Conservation (phyloP, 495 filamentous ascomycete genomes). For the Beverwykella pulmonaria region DNA sequence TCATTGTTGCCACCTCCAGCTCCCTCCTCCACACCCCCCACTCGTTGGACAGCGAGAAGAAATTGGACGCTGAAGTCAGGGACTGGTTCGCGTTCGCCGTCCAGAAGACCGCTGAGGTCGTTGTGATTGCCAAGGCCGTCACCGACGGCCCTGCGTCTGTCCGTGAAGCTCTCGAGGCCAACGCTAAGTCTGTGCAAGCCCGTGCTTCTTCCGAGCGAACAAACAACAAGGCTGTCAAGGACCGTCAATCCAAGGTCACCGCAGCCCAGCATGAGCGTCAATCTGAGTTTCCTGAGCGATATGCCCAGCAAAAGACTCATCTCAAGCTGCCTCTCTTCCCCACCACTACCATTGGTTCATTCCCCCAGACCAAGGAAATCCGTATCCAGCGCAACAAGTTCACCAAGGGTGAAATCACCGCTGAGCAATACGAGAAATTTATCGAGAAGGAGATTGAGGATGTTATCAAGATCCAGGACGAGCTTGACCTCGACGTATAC, state of each 20-base stretch:
- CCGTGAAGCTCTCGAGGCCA: slow-evolving; percentile 83
- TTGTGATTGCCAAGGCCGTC: slow-evolving; percentile 93
- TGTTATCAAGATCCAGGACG: slow-evolving; percentile 93
- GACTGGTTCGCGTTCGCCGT: slow-evolving; percentile 99
- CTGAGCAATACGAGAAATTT: slow-evolving; percentile 92
- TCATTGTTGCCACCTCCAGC: slow-evolving; percentile 93
- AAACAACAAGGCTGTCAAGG: slow-evolving; percentile 95
- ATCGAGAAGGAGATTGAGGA: slow-evolving; percentile 96
- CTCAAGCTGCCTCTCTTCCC: slow-evolving; percentile 95
- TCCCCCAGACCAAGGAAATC: slow-evolving; percentile 99
- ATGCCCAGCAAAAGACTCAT: slow-evolving; percentile 79
- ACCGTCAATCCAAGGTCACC: slow-evolving; percentile 85
- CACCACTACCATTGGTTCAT: slow-evolving; percentile 98
- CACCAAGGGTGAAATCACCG: slow-evolving; percentile 94
- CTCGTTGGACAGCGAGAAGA: slow-evolving; percentile 97
- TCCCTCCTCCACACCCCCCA: slow-evolving; percentile 97
- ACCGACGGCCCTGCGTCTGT: slow-evolving; percentile 86
- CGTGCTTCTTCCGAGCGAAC: slow-evolving; percentile 90
- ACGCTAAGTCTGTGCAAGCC: slow-evolving; percentile 84
- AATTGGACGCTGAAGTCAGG: slow-evolving; percentile 83
- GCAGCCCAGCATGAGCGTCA: slow-evolving; percentile 85
- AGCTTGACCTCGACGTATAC: slow-evolving; percentile 92
- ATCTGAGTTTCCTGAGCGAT: slow-evolving; percentile 79
- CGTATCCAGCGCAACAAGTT: slow-evolving; percentile 94
- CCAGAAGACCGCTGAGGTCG: slow-evolving; percentile 90